These are phyloP conservation scores for Arthrobotrys entomopaga DNA, from an alignment of 2,329 filamentous ascomycete genomes.

Conservation along the genomic window DNA sequence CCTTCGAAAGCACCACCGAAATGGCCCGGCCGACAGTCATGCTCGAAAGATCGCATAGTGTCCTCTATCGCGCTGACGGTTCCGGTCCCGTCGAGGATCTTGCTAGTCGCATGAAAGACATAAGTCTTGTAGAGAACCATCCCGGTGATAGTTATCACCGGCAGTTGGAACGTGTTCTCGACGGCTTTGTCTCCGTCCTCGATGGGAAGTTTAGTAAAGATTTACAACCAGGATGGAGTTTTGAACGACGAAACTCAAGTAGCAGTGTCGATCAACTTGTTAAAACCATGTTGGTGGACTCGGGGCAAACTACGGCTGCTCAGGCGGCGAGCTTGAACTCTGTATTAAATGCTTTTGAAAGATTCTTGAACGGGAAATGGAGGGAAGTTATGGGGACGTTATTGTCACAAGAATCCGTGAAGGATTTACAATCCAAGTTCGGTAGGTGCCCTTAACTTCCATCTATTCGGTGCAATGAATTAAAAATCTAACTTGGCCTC, in stretches of 20 bases:
- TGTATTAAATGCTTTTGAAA: constrained; percentile 91
- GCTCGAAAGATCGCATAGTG: constrained; percentile 52
- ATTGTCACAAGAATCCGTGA: constrained; percentile 76
- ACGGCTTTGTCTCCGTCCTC: constrained; percentile 57
- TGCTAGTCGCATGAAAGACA: constrained; percentile 51
- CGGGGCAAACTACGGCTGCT: constrained; percentile 57
- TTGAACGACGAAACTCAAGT: constrained; percentile 52
- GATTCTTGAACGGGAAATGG: constrained; percentile 89
- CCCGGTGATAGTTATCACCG: constrained; percentile 57
- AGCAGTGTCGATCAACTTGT: constrained; percentile 56
- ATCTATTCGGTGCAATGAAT: constrained; percentile 62
- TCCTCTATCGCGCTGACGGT: constrained; percentile 47
- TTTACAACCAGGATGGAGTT: constrained; percentile 46
- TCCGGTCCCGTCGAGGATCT: constrained; percentile 36
- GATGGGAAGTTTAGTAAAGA: constrained; percentile 56
- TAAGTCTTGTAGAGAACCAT: constrained; percentile 50
- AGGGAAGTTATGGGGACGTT: constrained; percentile 86
- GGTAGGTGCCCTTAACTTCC: constrained; percentile 73
- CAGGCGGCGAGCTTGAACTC: constrained; percentile 69
- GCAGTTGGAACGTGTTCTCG: constrained; percentile 58
- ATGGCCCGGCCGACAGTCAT: constrained; percentile 48
- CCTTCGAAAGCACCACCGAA: constrained; percentile 52
- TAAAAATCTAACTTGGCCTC: constrained; percentile 66
- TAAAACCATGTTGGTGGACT: constrained; percentile 55
- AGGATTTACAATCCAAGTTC: constrained; percentile 77